These are phyloP conservation scores for Peronospora belbahrii DNA, from an alignment of 352 stramenopile genomes.

Conservation along the genomic window DNA sequence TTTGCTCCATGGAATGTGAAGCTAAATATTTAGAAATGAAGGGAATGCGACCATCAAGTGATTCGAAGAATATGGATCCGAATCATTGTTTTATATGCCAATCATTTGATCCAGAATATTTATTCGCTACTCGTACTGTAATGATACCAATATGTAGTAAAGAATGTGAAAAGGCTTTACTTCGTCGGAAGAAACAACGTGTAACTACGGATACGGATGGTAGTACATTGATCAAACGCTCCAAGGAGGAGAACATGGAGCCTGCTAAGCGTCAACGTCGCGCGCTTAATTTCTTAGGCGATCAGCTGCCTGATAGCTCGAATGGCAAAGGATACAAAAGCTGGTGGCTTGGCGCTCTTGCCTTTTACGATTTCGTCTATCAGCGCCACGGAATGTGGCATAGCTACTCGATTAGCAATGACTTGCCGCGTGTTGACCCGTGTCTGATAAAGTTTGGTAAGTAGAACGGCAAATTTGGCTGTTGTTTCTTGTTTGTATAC, in stretches of 20 bases:
- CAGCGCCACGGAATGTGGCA: conserved; percentile 84
- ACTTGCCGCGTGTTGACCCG: conserved; percentile 56
- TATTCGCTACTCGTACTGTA: conserved; percentile 44
- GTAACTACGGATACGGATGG: conserved; percentile 7
- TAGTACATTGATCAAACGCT: conserved; percentile 18
- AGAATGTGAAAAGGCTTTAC: conserved; percentile 52
- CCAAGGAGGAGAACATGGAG: conserved; percentile 26
- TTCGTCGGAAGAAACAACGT: conserved; percentile 35
- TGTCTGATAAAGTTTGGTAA: conserved; percentile 71
- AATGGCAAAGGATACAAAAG: conserved; percentile 77
- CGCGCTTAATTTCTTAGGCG: conserved; percentile 65
- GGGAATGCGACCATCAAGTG: conserved; percentile 31
- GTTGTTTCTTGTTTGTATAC: not conserved
- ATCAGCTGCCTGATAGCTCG: conserved; percentile 64
- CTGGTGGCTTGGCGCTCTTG: conserved; percentile 75
- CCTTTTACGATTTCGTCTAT: conserved; percentile 83
- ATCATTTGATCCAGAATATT: conserved; percentile 49
- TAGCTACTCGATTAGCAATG: conserved; percentile 72
- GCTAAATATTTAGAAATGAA: conserved; percentile 49
- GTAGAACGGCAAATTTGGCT: conserved; percentile 7
- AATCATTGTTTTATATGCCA: conserved; percentile 63
- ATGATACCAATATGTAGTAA: conserved; percentile 62
- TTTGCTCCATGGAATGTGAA: conserved; percentile 51
- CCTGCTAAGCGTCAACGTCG: conserved; percentile 39
- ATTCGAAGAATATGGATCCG: conserved; percentile 14